Evolutionary conservation across 2,329 filamentous ascomycete species (phyloP), one percentile per base, ranked within the genome.

Genomic region (Alternaria triticina): DNA sequence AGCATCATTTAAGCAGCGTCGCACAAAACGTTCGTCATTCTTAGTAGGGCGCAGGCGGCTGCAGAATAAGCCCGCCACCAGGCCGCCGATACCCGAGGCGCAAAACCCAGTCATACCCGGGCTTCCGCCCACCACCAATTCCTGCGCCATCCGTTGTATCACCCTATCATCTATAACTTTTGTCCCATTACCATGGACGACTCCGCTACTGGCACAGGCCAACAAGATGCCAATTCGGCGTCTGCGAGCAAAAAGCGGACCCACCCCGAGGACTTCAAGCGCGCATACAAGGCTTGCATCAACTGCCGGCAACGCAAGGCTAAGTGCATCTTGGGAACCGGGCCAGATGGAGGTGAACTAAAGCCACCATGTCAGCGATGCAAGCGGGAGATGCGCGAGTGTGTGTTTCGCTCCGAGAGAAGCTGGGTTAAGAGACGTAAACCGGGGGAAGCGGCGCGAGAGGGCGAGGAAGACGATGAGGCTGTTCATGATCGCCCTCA

Each of bases 251-350:
- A 73, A 57, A 79, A 79, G 70, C 70, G 77, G 67, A 75, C 76
- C 62, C 74, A 78, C 68, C 75, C 77, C 20, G 77, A 79, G n/a
- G 77, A 83, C 55, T 85, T 84, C 71, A 83, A 86, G 74, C 83
- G 84, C 64, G 83, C 84, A 40, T 86, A 86, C 81, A 86, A 86
- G 74, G 84, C 84, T 22, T 86, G 84, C 72, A 82, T 85, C 61
- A 82, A 83, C 61, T 86, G 84, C 69, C 83, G 84, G 54, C 82
- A 84, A 68, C 80, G 83, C 56, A 86, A 86, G 75, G 83, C 84
- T 54, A 85, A 84, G 74, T 86, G 84, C 66, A 83, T 86, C 43
- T 72, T 85, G 25, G 80, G 80, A 11, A 80, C 79, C 5, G 73
- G 80, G 5, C 81, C 79, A 3, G 76, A 81, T 59, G 78, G 76